phyloP scores from a whole-genome alignment of 257 asterid genomes.

The Fraxinus cuspidata region DNA sequence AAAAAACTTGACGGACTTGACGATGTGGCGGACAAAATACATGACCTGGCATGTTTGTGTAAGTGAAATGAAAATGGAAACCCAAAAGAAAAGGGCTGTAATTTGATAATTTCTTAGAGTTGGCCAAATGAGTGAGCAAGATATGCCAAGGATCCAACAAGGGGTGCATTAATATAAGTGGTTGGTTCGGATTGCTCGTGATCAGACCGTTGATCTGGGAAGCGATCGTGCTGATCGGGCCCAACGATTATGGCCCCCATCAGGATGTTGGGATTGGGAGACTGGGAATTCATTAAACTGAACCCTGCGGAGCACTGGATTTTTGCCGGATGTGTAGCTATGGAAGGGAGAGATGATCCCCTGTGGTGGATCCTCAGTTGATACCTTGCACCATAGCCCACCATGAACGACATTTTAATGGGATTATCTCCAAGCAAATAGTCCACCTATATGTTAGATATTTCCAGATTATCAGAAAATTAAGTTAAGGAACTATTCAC shows the following conservation, averaged over 20 bases:
- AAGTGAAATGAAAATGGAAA: no score
- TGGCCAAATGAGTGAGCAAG: conserved; percentile 97
- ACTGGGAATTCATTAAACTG: conserved; percentile 51
- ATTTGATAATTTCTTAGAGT: no score
- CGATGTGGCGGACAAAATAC: no score
- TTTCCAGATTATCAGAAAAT: background rate
- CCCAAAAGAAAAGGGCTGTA: no score
- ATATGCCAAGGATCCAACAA: conserved; percentile 81
- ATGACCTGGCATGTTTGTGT: no score
- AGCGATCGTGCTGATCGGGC: conserved; percentile 75
- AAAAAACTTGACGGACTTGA: no score
- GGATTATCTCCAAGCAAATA: conserved; percentile 91
- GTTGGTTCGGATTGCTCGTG: conserved; percentile 97
- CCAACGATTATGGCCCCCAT: conserved; percentile 90
- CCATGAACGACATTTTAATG: conserved; percentile 86
- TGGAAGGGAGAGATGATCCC: conserved; percentile 90
- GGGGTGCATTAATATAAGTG: conserved; percentile 91
- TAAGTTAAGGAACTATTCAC: background rate
- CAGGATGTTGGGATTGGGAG: conserved; percentile 77
- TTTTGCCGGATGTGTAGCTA: conserved; percentile 61
- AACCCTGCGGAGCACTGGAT: conserved; percentile 78
- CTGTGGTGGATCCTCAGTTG: conserved; percentile 90
- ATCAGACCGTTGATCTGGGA: conserved; percentile 83
- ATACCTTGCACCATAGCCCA: conserved; percentile 84
- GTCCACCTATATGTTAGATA: conserved; percentile 54